These are phyloP conservation scores for Forsythia viridissima DNA, from an alignment of 257 asterid genomes.

Conservation along the genomic window DNA sequence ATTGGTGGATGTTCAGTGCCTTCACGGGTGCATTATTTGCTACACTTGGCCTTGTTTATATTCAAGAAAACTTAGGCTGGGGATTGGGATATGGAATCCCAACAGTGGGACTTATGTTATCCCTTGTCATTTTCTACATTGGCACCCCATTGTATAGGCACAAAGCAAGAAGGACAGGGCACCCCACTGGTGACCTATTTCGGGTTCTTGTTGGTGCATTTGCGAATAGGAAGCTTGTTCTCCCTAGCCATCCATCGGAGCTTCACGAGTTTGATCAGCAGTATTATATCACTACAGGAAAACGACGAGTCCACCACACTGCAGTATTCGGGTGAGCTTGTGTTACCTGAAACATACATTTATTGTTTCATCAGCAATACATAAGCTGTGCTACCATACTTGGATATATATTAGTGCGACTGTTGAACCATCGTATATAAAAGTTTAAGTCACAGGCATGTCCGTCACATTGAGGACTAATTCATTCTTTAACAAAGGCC, in stretches of 20 bases:
- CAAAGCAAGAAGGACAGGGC: slow-evolving; percentile 53
- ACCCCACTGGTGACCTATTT: slow-evolving; percentile 60
- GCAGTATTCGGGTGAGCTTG: slow-evolving; percentile 56
- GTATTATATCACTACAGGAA: slow-evolving; percentile 46
- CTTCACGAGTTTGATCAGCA: slow-evolving; percentile 71
- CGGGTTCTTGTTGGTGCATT: slow-evolving; percentile 51
- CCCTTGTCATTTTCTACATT: slow-evolving; percentile 57
- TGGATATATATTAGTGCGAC: background rate
- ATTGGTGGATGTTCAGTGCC: slow-evolving; percentile 95
- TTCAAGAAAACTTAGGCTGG: slow-evolving; percentile 87
- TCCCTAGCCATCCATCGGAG: slow-evolving; percentile 42
- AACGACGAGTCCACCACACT: slow-evolving; percentile 68
- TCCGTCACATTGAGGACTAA: background rate
- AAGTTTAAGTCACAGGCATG: background rate
- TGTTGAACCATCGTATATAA: background rate
- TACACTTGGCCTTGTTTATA: slow-evolving; percentile 74
- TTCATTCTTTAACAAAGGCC: background rate
- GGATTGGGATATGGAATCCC: slow-evolving; percentile 86
- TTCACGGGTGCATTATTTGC: slow-evolving; percentile 75
- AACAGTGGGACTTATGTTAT: slow-evolving; percentile 55
- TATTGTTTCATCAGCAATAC: too few species aligned
- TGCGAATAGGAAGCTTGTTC: slow-evolving; percentile 48
- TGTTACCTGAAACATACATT: too few species aligned
- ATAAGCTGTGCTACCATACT: background rate
- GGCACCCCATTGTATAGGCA: slow-evolving; percentile 80